A percentile compares a stretch with the other conserved stretches of the same genome.
Conservation (phyloP, 1,284 basidiomycete genomes). For the Ceratobasidium sp. region DNA sequence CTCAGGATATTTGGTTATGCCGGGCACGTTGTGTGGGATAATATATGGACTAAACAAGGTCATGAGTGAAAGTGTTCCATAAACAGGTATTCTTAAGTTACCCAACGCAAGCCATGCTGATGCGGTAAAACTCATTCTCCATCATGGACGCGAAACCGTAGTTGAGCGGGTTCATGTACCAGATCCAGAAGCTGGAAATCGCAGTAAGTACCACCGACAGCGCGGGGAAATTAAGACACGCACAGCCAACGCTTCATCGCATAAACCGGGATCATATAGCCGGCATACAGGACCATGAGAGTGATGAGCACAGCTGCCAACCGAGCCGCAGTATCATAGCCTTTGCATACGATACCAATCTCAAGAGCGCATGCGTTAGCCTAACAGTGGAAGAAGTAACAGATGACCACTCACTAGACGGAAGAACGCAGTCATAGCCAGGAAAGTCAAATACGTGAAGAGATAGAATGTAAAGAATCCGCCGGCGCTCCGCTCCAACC, state of each 20-base stretch:
- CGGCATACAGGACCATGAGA: conserved; percentile 53
- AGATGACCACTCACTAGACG: conserved; percentile 57
- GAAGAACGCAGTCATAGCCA: conserved; percentile 62
- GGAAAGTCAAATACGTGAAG: conserved; percentile 58
- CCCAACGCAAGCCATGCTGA: conserved; percentile 53
- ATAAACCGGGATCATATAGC: conserved; percentile 61
- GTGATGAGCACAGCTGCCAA: conserved; percentile 61
- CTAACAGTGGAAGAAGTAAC: too few relatives aligned
- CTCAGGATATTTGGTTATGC: conserved; percentile 69
- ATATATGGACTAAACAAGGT: conserved; percentile 62
- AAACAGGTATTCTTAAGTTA: not conserved
- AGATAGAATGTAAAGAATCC: conserved; percentile 61
- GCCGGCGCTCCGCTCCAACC: conserved; percentile 57
- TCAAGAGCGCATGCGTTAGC: conserved; percentile 40
- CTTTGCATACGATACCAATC: conserved; percentile 57
- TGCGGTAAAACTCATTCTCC: conserved; percentile 85
- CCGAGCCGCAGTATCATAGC: conserved; percentile 62
- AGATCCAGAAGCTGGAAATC: conserved; percentile 72
- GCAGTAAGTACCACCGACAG: not conserved
- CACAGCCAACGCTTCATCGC: conserved; percentile 85
- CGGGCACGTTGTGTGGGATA: conserved; percentile 74
- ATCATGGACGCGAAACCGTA: conserved; percentile 86
- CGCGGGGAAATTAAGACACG: not conserved
- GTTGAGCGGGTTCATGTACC: conserved; percentile 67
- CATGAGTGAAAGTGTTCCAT: too few relatives aligned